Evolutionary conservation across 495 filamentous ascomycete genomes (phyloP), one percentile per base, ranked within the genome.

Genomic region (Platismatia glauca): DNA sequence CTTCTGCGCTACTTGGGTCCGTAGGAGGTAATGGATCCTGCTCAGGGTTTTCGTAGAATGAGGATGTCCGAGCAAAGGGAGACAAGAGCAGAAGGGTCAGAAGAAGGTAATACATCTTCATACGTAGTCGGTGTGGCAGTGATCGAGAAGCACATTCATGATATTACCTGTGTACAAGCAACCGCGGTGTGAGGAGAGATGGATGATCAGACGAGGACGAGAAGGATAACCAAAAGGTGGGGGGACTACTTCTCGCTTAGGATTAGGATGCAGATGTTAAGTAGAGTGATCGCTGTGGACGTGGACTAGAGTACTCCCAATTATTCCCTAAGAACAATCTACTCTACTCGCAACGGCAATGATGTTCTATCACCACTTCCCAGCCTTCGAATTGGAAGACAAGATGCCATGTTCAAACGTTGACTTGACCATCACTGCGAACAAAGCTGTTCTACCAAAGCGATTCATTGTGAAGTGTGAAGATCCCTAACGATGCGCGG

Each of bases 1-100:
- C 78, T 57, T 75, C 78, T 16, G 44, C 38, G 29, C 39, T 33
- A 24, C 64, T n/a, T n/a, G n/a, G n/a, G n/a, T n/a, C n/a, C n/a
- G n/a, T n/a, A n/a, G n/a, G 43, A 39, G 61, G 65, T 18, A 64
- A 55, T 34, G 64, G 58, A 56, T 62, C 67, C 65, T 67, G 67
- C 38, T 69, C 64, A 48, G 67, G 67, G 33, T 69, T 67, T 24
- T 69, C 67, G 48, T 69, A 69, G 59, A 69, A 67, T 11, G 67
- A 67, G 12, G 53, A 57, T 34, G 53, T 53, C 11, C 22, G 20
- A 56, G 41, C 16, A 43, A 34, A 20, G 8, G 44, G 53, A 43
- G 24, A 53, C 18, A 62, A 29, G 20, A 22, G 4, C 11, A 57
- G 16, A 3, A 61, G 7, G 38, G 64, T 15, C 15, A 59, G 31